phyloP scores from a whole-genome alignment of 176 grass and related monocot species.

The Triticum timopheevii region DNA sequence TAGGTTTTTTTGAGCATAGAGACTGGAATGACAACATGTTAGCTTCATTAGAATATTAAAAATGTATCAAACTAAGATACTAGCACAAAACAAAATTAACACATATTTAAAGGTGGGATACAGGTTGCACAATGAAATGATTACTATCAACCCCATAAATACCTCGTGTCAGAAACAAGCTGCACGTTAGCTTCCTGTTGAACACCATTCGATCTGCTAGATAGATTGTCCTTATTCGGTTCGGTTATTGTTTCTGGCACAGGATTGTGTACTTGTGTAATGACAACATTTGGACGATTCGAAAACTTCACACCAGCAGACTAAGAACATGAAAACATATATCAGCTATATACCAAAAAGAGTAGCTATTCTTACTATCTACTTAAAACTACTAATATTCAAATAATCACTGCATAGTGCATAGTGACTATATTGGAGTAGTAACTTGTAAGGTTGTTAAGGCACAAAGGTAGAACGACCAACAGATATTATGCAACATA shows the following conservation, averaged over 20 bases:
- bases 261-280: conserved; percentile 46
- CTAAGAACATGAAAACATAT: conserved; percentile 39
- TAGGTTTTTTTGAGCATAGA: conserved; percentile 10
- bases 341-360: conserved; percentile 36
- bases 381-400: conserved; percentile 9
- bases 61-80: not conserved
- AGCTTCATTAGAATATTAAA: not conserved
- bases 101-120: not conserved
- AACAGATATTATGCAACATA: not conserved
- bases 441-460: conserved; percentile 5
- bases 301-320: conserved; percentile 77
- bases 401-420: not conserved
- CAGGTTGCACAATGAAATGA: conserved; percentile 3
- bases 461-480: conserved; percentile 5
- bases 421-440: conserved; percentile 9
- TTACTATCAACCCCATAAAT: conserved; percentile 1
- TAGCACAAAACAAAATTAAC: not conserved
- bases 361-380: not conserved
- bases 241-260: conserved; percentile 40
- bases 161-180: conserved; percentile 66
- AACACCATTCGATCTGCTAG: conserved; percentile 37
- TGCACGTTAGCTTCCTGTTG: conserved; percentile 49
- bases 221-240: conserved; percentile 35
- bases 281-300: conserved; percentile 49
- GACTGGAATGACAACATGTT: not conserved